Percentiles rank a stretch among this genome's conserved stretches.
Conservation (phyloP, 805 yeast genomes). For the Metschnikowia baotianmanensis region DNA sequence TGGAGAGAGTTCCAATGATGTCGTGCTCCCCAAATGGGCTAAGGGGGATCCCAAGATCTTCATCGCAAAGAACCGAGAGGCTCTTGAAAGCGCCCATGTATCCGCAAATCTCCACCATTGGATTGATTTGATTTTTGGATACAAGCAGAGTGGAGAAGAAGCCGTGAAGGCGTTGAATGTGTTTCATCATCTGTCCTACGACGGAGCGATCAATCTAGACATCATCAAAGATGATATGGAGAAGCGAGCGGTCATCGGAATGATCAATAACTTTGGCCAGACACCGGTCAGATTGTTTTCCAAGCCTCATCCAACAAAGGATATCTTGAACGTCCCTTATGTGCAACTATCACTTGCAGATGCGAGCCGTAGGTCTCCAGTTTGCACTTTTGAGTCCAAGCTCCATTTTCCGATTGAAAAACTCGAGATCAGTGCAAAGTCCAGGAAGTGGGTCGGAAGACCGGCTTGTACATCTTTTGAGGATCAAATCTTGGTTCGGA, state of each 20-base stretch:
- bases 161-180: conserved; percentile 71
- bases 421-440: conserved; percentile 43
- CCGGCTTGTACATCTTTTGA: conserved; percentile 38
- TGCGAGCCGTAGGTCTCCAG: conserved; percentile 4
- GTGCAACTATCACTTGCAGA: conserved; percentile 28
- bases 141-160: conserved; percentile 67
- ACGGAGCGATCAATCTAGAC: conserved; percentile 79
- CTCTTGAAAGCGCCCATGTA: conserved; percentile 79
- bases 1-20: conserved; percentile 59
- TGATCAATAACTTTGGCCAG: conserved; percentile 90
- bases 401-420: conserved; percentile 40
- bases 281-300: conserved; percentile 75
- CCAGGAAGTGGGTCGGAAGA: conserved; percentile 52
- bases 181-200: conserved; percentile 80
- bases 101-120: conserved; percentile 73
- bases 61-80: conserved; percentile 73
- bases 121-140: conserved; percentile 86
- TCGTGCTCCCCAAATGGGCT: conserved; percentile 81
- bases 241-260: conserved; percentile 73
- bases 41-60: conserved; percentile 71
- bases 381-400: conserved; percentile 43
- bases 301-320: conserved; percentile 61
- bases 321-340: conserved; percentile 35
- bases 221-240: conserved; percentile 70
- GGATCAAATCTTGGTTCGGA: conserved; percentile 37